These are phyloP conservation scores for Pterulicium gracile DNA, from an alignment of 1,284 basidiomycete species.

Conservation along the genomic window DNA sequence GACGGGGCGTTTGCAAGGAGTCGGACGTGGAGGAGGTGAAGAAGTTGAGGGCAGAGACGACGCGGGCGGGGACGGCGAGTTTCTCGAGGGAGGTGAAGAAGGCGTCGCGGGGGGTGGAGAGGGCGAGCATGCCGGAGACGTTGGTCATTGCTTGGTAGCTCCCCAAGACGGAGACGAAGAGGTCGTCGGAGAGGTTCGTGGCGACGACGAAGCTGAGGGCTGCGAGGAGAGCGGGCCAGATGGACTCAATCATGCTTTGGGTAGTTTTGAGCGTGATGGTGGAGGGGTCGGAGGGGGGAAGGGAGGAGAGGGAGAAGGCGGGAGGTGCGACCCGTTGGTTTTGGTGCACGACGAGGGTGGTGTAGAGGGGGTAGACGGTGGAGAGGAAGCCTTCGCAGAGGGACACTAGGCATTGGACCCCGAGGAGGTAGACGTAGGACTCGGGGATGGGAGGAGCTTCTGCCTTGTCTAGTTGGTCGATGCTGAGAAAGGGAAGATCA, in stretches of 20 bases:
- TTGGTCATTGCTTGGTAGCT: slow-evolving; percentile 81
- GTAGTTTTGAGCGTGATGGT: slow-evolving; percentile 50
- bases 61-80: slow-evolving; percentile 79
- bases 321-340: slow-evolving; percentile 63
- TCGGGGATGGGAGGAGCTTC: slow-evolving; percentile 91
- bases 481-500: slow-evolving; percentile 34
- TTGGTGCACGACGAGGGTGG: slow-evolving; percentile 50
- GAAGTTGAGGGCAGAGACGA: slow-evolving; percentile 75
- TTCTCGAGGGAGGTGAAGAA: slow-evolving; percentile 83
- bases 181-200: slow-evolving; percentile 80
- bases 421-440: slow-evolving; percentile 85
- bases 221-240: slow-evolving; percentile 86
- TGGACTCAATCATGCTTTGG: slow-evolving; percentile 71
- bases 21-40: slow-evolving; percentile 38
- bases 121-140: slow-evolving; percentile 80
- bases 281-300: slow-evolving; percentile 47
- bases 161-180: slow-evolving; percentile 77
- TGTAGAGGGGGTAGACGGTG: slow-evolving; percentile 64
- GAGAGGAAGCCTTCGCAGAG: slow-evolving; percentile 82
- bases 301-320: slow-evolving; percentile 51
- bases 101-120: slow-evolving; percentile 85
- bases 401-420: slow-evolving; percentile 80
- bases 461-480: slow-evolving; percentile 93
- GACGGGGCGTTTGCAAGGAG: slow-evolving; percentile 45
- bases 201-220: slow-evolving; percentile 82